Conservation (phyloP, 2,329 filamentous ascomycete species). For the Fusarium denticulatum region DNA sequence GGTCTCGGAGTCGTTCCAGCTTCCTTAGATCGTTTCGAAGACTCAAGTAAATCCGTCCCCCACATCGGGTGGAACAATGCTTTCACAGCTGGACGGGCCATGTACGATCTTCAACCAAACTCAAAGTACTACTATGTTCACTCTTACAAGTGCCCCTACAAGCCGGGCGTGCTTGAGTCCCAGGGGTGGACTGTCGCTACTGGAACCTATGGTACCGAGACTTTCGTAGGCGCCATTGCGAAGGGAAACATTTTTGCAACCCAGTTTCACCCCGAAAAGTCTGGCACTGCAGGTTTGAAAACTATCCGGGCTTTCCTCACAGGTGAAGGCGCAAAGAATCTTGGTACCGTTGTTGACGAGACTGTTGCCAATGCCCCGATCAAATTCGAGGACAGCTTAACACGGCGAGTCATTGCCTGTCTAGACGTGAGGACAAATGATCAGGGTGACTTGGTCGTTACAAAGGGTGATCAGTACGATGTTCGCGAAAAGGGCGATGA, state of each 20-base stretch:
- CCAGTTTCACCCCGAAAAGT: slow-evolving; percentile 98
- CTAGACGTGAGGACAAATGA: slow-evolving; percentile 96
- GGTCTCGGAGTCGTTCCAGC: slow-evolving; percentile 82
- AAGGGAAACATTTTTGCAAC: slow-evolving; percentile 88
- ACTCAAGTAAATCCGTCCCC: slow-evolving; percentile 86
- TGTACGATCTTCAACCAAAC: slow-evolving; percentile 81
- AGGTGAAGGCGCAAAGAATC: slow-evolving; percentile 67
- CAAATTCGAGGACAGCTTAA: slow-evolving; percentile 72
- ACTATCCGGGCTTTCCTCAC: slow-evolving; percentile 87
- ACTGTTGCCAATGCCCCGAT: slow-evolving; percentile 19
- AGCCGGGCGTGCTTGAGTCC: slow-evolving; percentile 75
- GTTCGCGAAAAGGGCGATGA: slow-evolving; percentile 84
- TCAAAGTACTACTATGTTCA: slow-evolving; percentile 99
- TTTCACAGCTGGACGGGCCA: slow-evolving; percentile 63
- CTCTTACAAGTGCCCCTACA: slow-evolving; percentile 87
- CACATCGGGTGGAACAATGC: slow-evolving; percentile 99
- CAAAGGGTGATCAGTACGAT: slow-evolving; percentile 98
- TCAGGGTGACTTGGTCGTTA: slow-evolving; percentile 92
- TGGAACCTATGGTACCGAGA: slow-evolving; percentile 85
- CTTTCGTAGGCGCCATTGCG: slow-evolving; percentile 90
- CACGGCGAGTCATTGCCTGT: slow-evolving; percentile 93
- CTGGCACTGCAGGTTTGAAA: slow-evolving; percentile 85
- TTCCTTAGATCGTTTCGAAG: slow-evolving; percentile 78
- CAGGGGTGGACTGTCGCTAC: slow-evolving; percentile 94
- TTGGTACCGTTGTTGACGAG: slow-evolving; percentile 49